These are phyloP conservation scores for Protostelium mycophagum DNA, from an alignment of 78 protist genomes.

Conservation along the genomic window DNA sequence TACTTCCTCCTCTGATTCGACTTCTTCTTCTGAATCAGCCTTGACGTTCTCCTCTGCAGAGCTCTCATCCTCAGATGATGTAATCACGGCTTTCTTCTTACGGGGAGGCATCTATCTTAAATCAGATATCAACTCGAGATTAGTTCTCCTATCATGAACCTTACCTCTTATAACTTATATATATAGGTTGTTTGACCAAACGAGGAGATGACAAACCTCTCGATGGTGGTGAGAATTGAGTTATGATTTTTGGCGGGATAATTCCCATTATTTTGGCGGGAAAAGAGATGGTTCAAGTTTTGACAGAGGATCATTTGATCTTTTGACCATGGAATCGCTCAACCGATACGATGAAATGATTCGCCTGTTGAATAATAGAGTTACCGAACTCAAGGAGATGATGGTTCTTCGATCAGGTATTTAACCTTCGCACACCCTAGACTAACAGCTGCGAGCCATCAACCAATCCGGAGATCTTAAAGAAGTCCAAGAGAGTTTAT, in stretches of 20 bases:
- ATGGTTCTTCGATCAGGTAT: not conserved
- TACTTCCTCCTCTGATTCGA: not conserved
- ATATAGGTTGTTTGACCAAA: no score
- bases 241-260: not conserved
- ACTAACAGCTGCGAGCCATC: no score
- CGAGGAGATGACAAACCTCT: not conserved
- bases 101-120: not conserved
- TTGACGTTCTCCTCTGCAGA: not conserved
- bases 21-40: not conserved
- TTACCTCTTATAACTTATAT: no score
- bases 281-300: not conserved
- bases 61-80: not conserved
- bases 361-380: not conserved
- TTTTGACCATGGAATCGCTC: not conserved
- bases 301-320: not conserved
- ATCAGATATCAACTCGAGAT: no score
- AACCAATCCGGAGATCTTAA: no score
- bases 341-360: not conserved
- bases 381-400: not conserved
- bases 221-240: not conserved
- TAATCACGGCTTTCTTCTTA: not conserved
- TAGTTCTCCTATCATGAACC: no score
- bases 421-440: no score
- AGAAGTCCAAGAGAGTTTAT: no score
- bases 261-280: no score